Conservation (phyloP, 2,329 filamentous ascomycete genomes). For the Ambrosiella cleistominuta region DNA sequence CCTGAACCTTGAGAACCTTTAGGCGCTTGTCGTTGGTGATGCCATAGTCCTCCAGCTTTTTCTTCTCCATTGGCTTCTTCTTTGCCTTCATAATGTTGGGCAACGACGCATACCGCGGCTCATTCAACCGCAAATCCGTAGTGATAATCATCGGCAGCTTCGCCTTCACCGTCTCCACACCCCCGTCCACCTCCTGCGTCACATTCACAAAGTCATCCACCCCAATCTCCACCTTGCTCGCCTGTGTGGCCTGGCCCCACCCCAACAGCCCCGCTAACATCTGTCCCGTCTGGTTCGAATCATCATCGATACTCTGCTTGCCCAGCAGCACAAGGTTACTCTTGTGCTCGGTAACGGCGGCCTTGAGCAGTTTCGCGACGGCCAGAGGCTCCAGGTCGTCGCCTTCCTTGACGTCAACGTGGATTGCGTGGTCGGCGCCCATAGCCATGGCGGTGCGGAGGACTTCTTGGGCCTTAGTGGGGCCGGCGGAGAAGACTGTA, state of each 20-base stretch:
- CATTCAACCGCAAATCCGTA: conserved; percentile 84
- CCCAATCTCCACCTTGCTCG: conserved; percentile 63
- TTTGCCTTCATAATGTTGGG: conserved; percentile 99
- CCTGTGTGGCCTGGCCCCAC: conserved; percentile 92
- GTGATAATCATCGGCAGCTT: conserved; percentile 88
- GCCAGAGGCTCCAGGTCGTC: conserved; percentile 70
- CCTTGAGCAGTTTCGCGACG: conserved; percentile 78
- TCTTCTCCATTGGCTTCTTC: conserved; percentile 97
- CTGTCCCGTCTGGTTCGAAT: conserved; percentile 88
- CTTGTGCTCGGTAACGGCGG: conserved; percentile 66
- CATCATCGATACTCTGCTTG: conserved; percentile 97
- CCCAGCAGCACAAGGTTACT: conserved; percentile 85
- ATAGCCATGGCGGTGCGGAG: conserved; percentile 96
- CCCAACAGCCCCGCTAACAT: conserved; percentile 87
- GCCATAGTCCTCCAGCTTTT: conserved; percentile 66
- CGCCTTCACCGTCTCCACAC: conserved; percentile 71
- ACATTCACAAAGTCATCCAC: conserved; percentile 56
- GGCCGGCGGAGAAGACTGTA: conserved; percentile 73
- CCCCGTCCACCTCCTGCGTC: conserved; percentile 85
- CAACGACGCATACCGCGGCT: conserved; percentile 85
- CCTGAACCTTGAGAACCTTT: conserved; percentile 77
- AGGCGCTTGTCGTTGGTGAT: conserved; percentile 57
- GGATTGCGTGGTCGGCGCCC: conserved; percentile 84
- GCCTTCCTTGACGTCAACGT: conserved; percentile 62
- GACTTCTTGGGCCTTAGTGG: conserved; percentile 70